phyloP scores from a whole-genome alignment of 176 grass and related monocot genomes.

The Zizania latifolia region DNA sequence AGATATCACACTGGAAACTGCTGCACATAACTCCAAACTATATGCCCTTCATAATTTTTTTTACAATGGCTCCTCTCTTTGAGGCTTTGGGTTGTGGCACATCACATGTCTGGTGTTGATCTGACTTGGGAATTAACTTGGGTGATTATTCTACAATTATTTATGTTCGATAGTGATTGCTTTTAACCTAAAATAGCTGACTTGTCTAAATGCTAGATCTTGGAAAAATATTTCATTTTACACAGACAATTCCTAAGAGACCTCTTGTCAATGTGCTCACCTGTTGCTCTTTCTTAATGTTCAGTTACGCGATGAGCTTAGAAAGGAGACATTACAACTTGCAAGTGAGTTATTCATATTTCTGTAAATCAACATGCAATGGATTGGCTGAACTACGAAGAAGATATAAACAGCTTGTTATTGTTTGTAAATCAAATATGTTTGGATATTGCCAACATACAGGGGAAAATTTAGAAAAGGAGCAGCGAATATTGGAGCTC shows the following conservation, averaged over 20 bases:
- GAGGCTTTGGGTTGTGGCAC: neutral
- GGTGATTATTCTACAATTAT: neutral
- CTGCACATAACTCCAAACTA: neutral
- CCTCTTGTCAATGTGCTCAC: neutral
- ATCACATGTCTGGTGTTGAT: neutral
- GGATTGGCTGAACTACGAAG: neutral
- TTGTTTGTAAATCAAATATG: neutral
- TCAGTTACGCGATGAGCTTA: constrained; percentile 77
- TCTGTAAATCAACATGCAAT: constrained; percentile 3
- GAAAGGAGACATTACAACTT: constrained; percentile 85
- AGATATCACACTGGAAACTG: neutral
- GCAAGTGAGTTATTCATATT: constrained; percentile 66
- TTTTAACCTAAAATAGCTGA: neutral
- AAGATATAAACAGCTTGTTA: neutral
- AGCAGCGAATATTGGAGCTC: constrained; percentile 75
- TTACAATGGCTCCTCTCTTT: neutral
- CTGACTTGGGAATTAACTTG: neutral
- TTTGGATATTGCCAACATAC: constrained; percentile 20
- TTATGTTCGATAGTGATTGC: neutral
- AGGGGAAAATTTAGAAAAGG: constrained; percentile 86
- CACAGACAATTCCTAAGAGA: neutral
- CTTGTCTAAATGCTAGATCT: too few relatives aligned
- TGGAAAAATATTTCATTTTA: neutral
- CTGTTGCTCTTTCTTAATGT: neutral
- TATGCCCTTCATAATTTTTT: neutral